Evolutionary conservation across 2,329 filamentous ascomycete species (phyloP).

Genomic region (Parascedosporium putredinis): DNA sequence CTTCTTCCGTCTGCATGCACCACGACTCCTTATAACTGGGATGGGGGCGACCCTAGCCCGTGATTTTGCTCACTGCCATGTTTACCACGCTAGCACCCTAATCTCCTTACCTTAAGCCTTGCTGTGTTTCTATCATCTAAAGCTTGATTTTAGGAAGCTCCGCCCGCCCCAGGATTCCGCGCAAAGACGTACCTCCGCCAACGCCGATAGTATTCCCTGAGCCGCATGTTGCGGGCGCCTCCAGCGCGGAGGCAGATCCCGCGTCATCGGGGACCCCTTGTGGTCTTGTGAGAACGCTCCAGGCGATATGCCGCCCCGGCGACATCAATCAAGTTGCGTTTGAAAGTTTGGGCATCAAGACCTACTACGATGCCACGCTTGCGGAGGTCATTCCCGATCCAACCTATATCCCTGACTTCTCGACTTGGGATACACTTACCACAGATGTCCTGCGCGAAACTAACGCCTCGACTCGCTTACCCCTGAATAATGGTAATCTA

Average conservation of each 20-base stretch:
- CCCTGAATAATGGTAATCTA: slow-evolving; percentile 40
- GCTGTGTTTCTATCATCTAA: not conserved
- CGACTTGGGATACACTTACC: slow-evolving; percentile 37
- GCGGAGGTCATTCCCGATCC: slow-evolving; percentile 43
- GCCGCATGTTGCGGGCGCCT: slow-evolving; percentile 16
- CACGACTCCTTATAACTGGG: no score
- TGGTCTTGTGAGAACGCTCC: slow-evolving; percentile 37
- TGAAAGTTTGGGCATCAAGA: slow-evolving; percentile 45
- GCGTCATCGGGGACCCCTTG: not conserved
- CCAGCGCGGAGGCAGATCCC: slow-evolving; percentile 4
- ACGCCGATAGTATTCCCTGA: slow-evolving; percentile 43
- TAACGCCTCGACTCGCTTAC: slow-evolving; percentile 36
- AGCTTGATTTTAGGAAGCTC: slow-evolving; percentile 3
- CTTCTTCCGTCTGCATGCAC: no score
- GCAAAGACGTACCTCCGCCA: slow-evolving; percentile 44
- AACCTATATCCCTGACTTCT: slow-evolving; percentile 41
- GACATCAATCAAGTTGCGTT: slow-evolving; percentile 41
- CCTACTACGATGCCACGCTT: slow-evolving; percentile 38
- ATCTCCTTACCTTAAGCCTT: not conserved
- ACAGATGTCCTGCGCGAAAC: slow-evolving; percentile 37
- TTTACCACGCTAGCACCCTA: no score
- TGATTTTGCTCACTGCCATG: no score
- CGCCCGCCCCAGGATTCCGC: slow-evolving; percentile 22
- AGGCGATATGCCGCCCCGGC: slow-evolving; percentile 40
- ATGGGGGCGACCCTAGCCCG: no score